phyloP scores from a whole-genome alignment of 257 asterid species.

The Jasminum sambac region DNA sequence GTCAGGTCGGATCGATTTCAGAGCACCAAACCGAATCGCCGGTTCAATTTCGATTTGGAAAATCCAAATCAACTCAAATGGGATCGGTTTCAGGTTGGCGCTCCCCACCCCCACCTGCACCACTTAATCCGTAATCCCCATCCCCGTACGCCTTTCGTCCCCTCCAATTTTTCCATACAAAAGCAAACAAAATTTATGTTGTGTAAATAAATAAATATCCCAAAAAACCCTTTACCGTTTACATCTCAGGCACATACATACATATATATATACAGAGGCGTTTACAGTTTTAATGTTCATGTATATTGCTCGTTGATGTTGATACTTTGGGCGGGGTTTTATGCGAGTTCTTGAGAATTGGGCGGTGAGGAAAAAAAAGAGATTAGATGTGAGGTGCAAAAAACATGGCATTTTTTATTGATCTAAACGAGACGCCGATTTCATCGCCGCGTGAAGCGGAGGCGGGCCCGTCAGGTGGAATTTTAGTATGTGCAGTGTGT shows the following conservation, averaged over 20 bases:
- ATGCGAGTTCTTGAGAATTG: conserved; percentile 21
- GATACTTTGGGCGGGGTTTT: background rate
- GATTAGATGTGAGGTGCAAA: conserved; percentile 31
- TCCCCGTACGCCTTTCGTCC: background rate
- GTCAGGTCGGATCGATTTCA: too few relatives aligned
- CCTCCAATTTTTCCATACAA: conserved; percentile 1
- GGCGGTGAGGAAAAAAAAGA: conserved; percentile 22
- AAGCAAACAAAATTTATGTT: background rate
- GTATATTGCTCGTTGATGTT: background rate
- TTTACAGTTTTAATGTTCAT: conserved; percentile 3
- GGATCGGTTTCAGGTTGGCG: too few relatives aligned
- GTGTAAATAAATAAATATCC: conserved; percentile 6
- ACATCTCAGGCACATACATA: background rate
- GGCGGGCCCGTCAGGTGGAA: conserved; percentile 34
- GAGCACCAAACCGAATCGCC: too few relatives aligned
- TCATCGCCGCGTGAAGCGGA: conserved; percentile 62
- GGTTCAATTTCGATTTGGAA: too few relatives aligned
- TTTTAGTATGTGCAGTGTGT: conserved; percentile 48
- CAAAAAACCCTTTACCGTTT: background rate
- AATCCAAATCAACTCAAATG: too few relatives aligned
- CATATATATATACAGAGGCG: background rate
- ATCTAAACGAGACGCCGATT: conserved; percentile 70
- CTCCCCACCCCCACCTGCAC: background rate
- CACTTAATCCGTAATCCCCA: conserved; percentile 21
- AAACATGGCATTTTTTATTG: conserved; percentile 54